Base-by-base conservation (phyloP, 306 rosid genomes). In the Prunus fruticosa region DNA sequence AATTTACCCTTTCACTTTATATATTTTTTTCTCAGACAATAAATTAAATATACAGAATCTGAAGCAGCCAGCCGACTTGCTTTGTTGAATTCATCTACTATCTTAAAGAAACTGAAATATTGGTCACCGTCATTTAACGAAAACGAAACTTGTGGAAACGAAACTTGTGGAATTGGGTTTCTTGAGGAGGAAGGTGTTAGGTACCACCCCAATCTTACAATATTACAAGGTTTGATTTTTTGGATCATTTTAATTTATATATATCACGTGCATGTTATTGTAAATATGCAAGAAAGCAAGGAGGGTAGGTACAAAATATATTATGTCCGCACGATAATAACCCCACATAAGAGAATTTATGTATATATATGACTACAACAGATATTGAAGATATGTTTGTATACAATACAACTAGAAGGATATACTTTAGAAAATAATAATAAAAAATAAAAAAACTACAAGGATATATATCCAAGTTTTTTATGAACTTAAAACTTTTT, bases 201-300 rank as follows among this genome's bases (percentile, higher is more conserved):
- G 14, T 3, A 3, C 28, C 25, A 3, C 62, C 9, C 8, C 49
- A 38, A 64, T 16, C 19, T 32, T 64, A 22, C 1, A 64, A 28
- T 15, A 28, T 62, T 62, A 27, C 11, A 60, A 25, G 65, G 38
- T 63, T 63, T 3, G 13, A 52, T 15, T 49, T 25, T 14, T 0
- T 11, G 6, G 10, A 1, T 20, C 27, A 10, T 56, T 56, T 56
- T 25, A 20, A 38, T 38, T 38, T 6, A 38, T 38, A 38, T 34
- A 34, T 5, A 32, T 30, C 32, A 5, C 4, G 32, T 1, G 32
- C 1, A 30, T 30, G 5, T 5, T 30, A 30, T 30, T 30, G 32
- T 30, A 30, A 30, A 30, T 0, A 30, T 0, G 5, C 4, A 30
- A 0, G 0, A 30, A 30, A 30, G 32, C 0, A 3, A 5, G 0